A percentile compares a stretch with the other conserved stretches of the same genome.
phyloP scores from a whole-genome alignment of 2,329 filamentous ascomycete species.

The Xylariomycetidae sp. region DNA sequence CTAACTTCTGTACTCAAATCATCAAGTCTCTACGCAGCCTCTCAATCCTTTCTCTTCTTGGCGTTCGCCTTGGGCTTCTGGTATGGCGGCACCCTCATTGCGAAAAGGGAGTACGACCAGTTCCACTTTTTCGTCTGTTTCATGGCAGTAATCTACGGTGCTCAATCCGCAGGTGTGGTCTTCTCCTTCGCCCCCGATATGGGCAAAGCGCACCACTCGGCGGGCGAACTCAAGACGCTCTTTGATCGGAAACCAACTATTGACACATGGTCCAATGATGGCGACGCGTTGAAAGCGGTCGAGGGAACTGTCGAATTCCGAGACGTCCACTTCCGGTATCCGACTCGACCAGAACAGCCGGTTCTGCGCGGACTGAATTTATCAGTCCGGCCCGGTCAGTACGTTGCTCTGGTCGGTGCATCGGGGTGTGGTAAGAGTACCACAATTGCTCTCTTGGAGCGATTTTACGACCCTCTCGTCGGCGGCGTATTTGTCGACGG shows the following conservation, averaged over 20 bases:
- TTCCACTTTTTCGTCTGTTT: constrained; percentile 95
- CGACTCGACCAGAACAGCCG: constrained; percentile 85
- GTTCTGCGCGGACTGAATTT: constrained; percentile 82
- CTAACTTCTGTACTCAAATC: constrained; percentile 72
- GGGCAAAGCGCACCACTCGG: constrained; percentile 86
- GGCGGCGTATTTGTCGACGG: constrained; percentile 81
- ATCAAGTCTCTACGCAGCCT: constrained; percentile 74
- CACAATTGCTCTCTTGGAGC: constrained; percentile 84
- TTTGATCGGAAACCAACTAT: constrained; percentile 80
- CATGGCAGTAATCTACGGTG: constrained; percentile 81
- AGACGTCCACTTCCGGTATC: constrained; percentile 91
- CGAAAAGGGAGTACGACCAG: constrained; percentile 63
- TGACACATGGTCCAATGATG: constrained; percentile 73
- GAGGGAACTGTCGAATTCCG: constrained; percentile 84
- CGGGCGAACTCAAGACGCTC: constrained; percentile 72
- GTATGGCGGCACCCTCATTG: constrained; percentile 80
- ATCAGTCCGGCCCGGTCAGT: constrained; percentile 70
- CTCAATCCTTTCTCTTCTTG: constrained; percentile 79
- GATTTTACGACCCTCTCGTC: constrained; percentile 85
- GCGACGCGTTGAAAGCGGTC: constrained; percentile 56
- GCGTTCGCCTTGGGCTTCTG: constrained; percentile 87
- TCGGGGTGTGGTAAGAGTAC: constrained; percentile 94
- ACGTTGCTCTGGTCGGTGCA: constrained; percentile 86
- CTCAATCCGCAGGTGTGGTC: constrained; percentile 84
- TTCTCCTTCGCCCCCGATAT: constrained; percentile 91